Base-by-base conservation (phyloP, 495 filamentous ascomycete genomes). In the Trichoderma orchidacearum region DNA sequence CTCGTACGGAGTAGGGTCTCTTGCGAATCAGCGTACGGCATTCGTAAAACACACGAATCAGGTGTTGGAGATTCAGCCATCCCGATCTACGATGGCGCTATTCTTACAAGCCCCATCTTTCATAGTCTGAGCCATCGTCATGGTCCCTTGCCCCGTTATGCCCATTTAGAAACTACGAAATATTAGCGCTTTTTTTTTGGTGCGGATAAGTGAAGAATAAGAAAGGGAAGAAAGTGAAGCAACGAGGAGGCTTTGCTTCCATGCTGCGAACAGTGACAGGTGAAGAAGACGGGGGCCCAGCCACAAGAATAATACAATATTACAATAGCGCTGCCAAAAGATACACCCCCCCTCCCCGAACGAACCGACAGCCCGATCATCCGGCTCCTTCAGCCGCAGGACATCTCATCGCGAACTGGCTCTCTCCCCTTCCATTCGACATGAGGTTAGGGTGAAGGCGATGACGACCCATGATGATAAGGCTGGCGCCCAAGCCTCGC, bases 21-120 rank as follows among this genome's bases (percentile, higher is more conserved):
- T 11, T 25, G 21, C 41, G 41, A 48, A 48, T 48, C 41, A 48
- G 27, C 21, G 41, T 17, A 8, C 15, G 18, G 18, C 41, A 27
- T 27, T 48, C 41, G 41, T 48, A 48, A 28, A 48, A 13, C 21
- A 17, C 21, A 48, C 41, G 41, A 48, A 48, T 48, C 41, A 48
- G 18, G 18, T 11, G 18, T 23, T 48, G 21, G 41, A 48, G 41
- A 48, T 48, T 48, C 41, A 48, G 41, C 41, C 21, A 48, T 48
- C 41, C 41, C 41, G 41, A 48, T 48, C 41, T 48, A 48, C 41
- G 41, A 48, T 48, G 41, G 41, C 41, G 41, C 41, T 48, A 48
- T 8, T 48, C 41, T 48, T 48, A 27, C 21, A n/a, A 23, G 21
- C 18, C 38, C 41, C 41, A 27, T 48, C 17, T 48, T 23, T 48